phyloP scores from a whole-genome alignment of 169 alveolate genomes.

The Eimeria sp. region DNA sequence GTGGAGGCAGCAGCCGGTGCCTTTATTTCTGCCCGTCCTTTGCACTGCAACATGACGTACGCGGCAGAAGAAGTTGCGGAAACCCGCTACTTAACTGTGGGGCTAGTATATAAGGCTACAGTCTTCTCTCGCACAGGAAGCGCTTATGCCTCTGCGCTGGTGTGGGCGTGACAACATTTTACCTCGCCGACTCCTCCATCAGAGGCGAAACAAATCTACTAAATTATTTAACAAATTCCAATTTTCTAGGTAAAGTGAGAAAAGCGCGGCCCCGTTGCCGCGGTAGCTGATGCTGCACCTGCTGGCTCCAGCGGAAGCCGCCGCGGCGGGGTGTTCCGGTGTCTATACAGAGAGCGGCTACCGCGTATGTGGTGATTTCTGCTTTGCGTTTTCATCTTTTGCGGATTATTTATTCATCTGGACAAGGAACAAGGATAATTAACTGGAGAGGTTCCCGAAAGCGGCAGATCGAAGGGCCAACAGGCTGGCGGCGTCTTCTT shows the following conservation, averaged over 20 bases:
- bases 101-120: not conserved
- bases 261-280: not conserved
- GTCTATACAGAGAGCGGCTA: slow-evolving; percentile 8
- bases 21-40: not conserved
- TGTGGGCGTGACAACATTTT: not conserved
- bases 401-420: not conserved
- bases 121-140: not conserved
- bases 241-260: not conserved
- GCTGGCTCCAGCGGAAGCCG: slow-evolving; percentile 8
- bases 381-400: not conserved
- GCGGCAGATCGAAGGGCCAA: not conserved
- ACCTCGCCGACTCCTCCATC: not conserved
- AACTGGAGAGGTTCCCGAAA: not conserved
- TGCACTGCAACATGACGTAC: not conserved
- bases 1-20: not conserved
- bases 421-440: not conserved
- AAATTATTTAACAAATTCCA: not conserved
- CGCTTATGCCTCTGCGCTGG: not conserved
- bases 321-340: slow-evolving; percentile 15
- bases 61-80: not conserved
- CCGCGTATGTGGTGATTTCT: too few relatives aligned
- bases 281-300: not conserved
- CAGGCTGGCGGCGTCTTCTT: not conserved
- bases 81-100: not conserved
- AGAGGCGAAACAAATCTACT: not conserved